Percentiles rank a stretch among this genome's conserved stretches.
Evolutionary conservation across 371 early-diverging fungal genomes (phyloP).

Genomic region (Mortierella polycephala): DNA sequence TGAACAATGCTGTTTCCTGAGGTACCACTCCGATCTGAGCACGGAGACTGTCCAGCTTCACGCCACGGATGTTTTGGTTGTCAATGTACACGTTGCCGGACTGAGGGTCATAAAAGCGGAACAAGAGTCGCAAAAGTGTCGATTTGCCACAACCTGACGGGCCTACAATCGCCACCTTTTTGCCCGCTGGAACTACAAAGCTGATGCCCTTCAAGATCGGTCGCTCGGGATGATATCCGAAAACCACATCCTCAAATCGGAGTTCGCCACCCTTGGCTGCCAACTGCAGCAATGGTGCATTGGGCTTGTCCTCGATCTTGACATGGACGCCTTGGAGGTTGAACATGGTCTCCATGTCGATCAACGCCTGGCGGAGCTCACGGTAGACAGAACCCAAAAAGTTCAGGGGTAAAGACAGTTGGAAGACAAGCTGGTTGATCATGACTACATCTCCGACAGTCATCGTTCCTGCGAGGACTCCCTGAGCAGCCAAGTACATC

Average conservation of each 20-base stretch:
- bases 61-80: slow-evolving; percentile 77
- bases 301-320: slow-evolving; percentile 63
- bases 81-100: slow-evolving; percentile 81
- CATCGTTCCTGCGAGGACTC: slow-evolving; percentile 80
- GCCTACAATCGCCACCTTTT: slow-evolving; percentile 94
- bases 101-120: slow-evolving; percentile 89
- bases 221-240: slow-evolving; percentile 85
- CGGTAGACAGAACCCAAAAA: slow-evolving; percentile 98
- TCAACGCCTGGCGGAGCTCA: slow-evolving; percentile 90
- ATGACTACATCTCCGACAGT: slow-evolving; percentile 97
- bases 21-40: slow-evolving; percentile 84
- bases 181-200: slow-evolving; percentile 89
- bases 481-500: slow-evolving; percentile 94
- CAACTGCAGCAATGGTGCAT: slow-evolving; percentile 53
- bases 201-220: slow-evolving; percentile 80
- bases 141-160: slow-evolving; percentile 95
- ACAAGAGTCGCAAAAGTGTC: slow-evolving; percentile 81
- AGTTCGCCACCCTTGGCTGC: slow-evolving; percentile 72
- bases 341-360: slow-evolving; percentile 97
- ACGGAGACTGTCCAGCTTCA: slow-evolving; percentile 79
- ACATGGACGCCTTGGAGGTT: slow-evolving; percentile 75
- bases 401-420: slow-evolving; percentile 93
- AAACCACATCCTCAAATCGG: slow-evolving; percentile 85
- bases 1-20: slow-evolving; percentile 85
- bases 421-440: slow-evolving; percentile 96